These are phyloP conservation scores for Kwoniella botswanensis DNA, from an alignment of 768 basidiomycete genomes.

Conservation along the genomic window DNA sequence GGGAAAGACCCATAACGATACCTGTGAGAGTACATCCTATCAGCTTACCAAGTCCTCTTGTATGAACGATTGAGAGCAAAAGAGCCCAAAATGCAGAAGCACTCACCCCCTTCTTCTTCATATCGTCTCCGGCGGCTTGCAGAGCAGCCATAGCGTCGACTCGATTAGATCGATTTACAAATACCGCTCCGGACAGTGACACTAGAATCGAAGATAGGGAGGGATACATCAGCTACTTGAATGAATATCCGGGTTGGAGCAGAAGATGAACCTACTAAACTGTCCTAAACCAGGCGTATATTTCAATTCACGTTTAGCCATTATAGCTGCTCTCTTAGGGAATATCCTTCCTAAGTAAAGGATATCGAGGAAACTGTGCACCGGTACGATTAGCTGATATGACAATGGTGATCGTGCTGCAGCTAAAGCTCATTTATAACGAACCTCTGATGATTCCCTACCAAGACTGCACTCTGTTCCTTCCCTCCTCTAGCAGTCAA, in stretches of 20 bases:
- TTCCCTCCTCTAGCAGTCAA: conserved; percentile 40
- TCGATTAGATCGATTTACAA: conserved; percentile 84
- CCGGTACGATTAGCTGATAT: conserved; percentile 1
- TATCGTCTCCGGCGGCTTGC: conserved; percentile 73
- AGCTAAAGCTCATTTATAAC: conserved; percentile 5
- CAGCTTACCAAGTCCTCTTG: background rate
- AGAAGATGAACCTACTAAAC: conserved; percentile 69
- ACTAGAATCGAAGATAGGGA: conserved; percentile 57
- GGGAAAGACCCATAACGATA: conserved; percentile 92
- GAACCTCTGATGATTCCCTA: conserved; percentile 85
- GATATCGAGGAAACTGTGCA: conserved; percentile 61
- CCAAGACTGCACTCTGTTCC: conserved; percentile 65
- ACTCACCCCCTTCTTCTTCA: conserved; percentile 65
- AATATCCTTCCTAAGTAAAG: conserved; percentile 81
- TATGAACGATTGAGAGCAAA: no score
- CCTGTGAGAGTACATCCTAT: conserved; percentile 45
- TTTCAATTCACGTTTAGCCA: conserved; percentile 88
- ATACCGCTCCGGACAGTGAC: conserved; percentile 84
- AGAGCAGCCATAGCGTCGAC: conserved; percentile 74
- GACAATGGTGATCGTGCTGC: background rate
- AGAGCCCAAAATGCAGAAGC: background rate
- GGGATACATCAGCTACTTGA: conserved; percentile 1
- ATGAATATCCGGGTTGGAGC: background rate
- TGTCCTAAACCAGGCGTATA: conserved; percentile 83
- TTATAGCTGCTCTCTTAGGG: conserved; percentile 80